Base-by-base conservation (phyloP, 2,329 filamentous ascomycete genomes). In the Ambrosiella cleistominuta region DNA sequence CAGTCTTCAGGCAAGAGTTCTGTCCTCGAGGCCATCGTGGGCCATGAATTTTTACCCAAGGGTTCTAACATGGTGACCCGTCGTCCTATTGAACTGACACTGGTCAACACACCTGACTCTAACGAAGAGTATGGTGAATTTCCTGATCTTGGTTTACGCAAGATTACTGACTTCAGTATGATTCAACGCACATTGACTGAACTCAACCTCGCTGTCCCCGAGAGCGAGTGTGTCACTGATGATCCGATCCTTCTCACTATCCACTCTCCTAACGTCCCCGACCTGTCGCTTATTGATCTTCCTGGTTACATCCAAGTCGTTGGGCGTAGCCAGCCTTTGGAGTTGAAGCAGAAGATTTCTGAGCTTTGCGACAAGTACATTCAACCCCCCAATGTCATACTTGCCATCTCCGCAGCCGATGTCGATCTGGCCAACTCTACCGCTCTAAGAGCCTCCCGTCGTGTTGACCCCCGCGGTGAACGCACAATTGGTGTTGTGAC, bases 291-390 rank as follows among this genome's bases (percentile, higher is more conserved):
- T 49, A 98, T 97, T 64, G 94, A 98, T 70, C 77, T 98, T 12
- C 93, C 93, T 0, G 93, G 93, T 4, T 98, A 98, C 68, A 98
- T 98, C 57, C 94, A 98, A 67, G 90, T 98, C 38, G 85, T 88
- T 11, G 90, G 90, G 12, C 82, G 88, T 57, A 88, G 95, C 64
- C 93, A 98, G 66, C 93, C 93, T 0, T 73, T 85, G 2, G 85
- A 96, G 69, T 74, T 98, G 57, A 97, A 97, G 71, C 86, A 94
- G 66, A 96, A 94, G 72, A 98, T 98, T 62, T 81, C 87, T 1
- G 89, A 96, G 65, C 81, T 98, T 11, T 98, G 93, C 68, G 93
- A 98, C 70, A 97, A 95, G 72, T 98, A 98, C 66, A 98, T 98
- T 56, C 88, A 95, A 67, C 74, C 90, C 5, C 93, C 94, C 0